These are phyloP conservation scores for Lodderomyces theae DNA, from an alignment of 1,139 yeast species.

Conservation along the genomic window DNA sequence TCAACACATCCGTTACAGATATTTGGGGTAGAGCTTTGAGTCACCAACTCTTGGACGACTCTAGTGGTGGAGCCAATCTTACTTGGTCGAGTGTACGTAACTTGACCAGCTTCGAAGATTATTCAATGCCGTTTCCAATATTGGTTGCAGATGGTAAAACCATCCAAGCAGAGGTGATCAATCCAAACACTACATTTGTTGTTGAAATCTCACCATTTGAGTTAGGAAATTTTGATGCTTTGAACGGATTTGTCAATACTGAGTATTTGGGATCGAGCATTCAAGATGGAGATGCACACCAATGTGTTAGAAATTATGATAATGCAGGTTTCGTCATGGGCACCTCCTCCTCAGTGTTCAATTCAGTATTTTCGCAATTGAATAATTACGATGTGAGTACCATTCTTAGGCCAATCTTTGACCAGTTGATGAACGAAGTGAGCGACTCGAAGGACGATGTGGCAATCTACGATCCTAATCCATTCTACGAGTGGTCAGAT, in stretches of 20 bases:
- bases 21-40: constrained; percentile 45
- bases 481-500: constrained; percentile 11
- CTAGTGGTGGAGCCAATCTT: constrained; percentile 27
- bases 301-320: constrained; percentile 37
- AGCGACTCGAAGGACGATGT: constrained; percentile 9
- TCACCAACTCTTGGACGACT: constrained; percentile 31
- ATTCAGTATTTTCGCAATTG: constrained; percentile 28
- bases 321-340: constrained; percentile 48
- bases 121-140: constrained; percentile 41
- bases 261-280: constrained; percentile 36
- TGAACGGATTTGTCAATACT: constrained; percentile 29
- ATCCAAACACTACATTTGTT: constrained; percentile 36
- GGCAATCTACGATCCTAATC: constrained; percentile 16
- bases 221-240: constrained; percentile 54
- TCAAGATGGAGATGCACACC: constrained; percentile 25
- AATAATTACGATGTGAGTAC: constrained; percentile 22
- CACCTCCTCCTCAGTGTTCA: constrained; percentile 60
- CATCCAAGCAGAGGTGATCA: constrained; percentile 30
- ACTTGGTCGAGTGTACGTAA: constrained; percentile 40
- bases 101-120: constrained; percentile 24
- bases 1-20: constrained; percentile 39
- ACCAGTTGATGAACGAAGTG: constrained; percentile 1
- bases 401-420: constrained; percentile 6
- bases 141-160: constrained; percentile 37
- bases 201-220: constrained; percentile 42